These are phyloP conservation scores for Cyclaneusma minus DNA, from an alignment of 2,329 filamentous ascomycete genomes.

Conservation along the genomic window DNA sequence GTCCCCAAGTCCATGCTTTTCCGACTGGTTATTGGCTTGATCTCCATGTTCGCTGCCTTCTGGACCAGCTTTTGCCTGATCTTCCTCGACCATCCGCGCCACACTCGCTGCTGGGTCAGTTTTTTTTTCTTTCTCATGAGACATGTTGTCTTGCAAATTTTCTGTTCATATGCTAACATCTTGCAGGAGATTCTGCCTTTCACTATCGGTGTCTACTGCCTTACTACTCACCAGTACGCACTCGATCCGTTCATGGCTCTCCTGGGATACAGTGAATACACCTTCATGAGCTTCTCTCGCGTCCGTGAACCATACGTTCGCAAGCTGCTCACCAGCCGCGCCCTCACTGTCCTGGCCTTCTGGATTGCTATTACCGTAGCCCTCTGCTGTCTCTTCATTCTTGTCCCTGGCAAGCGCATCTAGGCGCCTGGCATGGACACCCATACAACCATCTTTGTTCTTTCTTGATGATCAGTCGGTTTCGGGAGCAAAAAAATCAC, in stretches of 20 bases:
- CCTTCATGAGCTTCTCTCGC: conserved; percentile 77
- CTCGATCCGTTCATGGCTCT: conserved; percentile 85
- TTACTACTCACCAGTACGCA: conserved; percentile 88
- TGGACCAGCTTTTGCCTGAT: conserved; percentile 92
- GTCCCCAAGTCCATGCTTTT: conserved; percentile 83
- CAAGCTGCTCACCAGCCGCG: conserved; percentile 68
- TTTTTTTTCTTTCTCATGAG: too few relatives aligned
- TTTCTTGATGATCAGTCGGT: too few relatives aligned
- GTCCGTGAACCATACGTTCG: conserved; percentile 87
- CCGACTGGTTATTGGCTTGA: conserved; percentile 68
- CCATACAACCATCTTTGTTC: too few relatives aligned
- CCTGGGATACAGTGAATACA: conserved; percentile 88
- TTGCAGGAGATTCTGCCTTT: conserved; percentile 72
- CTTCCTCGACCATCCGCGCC: conserved; percentile 64
- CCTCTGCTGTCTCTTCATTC: conserved; percentile 81
- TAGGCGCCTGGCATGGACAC: too few relatives aligned
- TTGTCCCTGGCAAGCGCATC: conserved; percentile 78
- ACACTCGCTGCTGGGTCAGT: conserved; percentile 72
- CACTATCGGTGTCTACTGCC: conserved; percentile 75
- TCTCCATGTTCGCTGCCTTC: conserved; percentile 80
- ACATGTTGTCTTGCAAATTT: not conserved
- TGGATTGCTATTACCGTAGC: conserved; percentile 64
- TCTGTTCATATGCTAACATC: conserved; percentile 17
- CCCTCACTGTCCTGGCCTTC: conserved; percentile 63
- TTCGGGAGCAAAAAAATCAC: too few relatives aligned